Base-by-base conservation (phyloP, 306 rosid species). In the Corylus americana region DNA sequence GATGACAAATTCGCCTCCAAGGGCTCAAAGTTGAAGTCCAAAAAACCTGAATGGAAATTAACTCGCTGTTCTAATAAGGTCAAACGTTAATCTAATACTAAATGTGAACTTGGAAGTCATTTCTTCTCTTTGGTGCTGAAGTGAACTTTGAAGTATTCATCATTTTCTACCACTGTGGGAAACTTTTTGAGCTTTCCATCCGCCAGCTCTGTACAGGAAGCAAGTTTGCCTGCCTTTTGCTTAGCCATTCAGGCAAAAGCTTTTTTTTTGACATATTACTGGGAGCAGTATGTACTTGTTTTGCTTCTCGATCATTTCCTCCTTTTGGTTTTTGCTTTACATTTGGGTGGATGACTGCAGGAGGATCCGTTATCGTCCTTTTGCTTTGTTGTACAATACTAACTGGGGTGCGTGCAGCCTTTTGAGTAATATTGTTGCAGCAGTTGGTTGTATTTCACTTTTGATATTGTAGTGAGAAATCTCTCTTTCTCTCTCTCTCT, bases 1-100 rank as follows among this genome's bases (percentile, higher is more conserved):
- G 86, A 83, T 37, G 92, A 91, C 27, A 87, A 73, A 54, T 80
- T 80, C 79, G 67, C 13, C 70, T 73, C 89, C 31, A 90, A 92
- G 86, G 83, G 80, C 49, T 89, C 88, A 82, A 80, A 78, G 31
- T 31, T 71, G 1, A 88, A 87, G 81, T 79, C 89, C 62, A 84
- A 63, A 44, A 90, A 83, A 74, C 54, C 85, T 4, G 18, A 67
- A 2, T 48, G 55, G 76, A 85, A 90, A 72, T 48, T 71, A 62
- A 70, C 78, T 59, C 57, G 54, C 37, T 80, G 85, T 78, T 17
- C 77, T 10, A 74, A 22, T 3, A 88, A 88, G 86, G 81, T 29
- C 27, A 87, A 83, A 25, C 83, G 29, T 78, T 83, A 74, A 79
- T 61, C 35, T 54, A 18, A 25, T 4, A n/a, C 72, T 1, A 2